These are phyloP conservation scores for Acanthamoeba castellanii DNA, from an alignment of 208 protist genomes.

Conservation along the genomic window DNA sequence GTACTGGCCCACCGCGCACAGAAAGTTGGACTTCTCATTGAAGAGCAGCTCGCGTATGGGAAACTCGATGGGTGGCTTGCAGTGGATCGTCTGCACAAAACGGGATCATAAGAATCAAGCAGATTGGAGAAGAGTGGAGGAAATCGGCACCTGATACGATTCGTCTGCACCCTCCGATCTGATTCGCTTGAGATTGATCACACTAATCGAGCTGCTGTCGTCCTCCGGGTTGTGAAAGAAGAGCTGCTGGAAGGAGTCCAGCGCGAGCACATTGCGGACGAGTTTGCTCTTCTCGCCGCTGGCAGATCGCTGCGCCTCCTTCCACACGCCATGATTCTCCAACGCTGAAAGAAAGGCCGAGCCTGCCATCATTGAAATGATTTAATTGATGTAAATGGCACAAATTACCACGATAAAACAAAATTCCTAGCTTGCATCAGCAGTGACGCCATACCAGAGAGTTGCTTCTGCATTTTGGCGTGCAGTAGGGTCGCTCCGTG, in stretches of 20 bases:
- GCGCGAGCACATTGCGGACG: background rate
- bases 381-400: background rate
- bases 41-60: constrained; percentile 10
- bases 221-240: background rate
- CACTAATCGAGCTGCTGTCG: background rate
- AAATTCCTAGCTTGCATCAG: background rate
- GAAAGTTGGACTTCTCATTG: constrained; percentile 41
- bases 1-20: constrained; percentile 46
- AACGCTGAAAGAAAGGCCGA: background rate
- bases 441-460: background rate
- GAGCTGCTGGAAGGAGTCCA: constrained; percentile 54
- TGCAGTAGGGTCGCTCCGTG: background rate
- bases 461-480: background rate
- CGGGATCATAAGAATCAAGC: background rate
- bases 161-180: background rate
- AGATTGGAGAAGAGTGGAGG: background rate
- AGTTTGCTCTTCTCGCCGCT: background rate
- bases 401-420: background rate
- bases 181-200: constrained; percentile 56
- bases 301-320: background rate
- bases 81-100: constrained; percentile 3
- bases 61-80: constrained; percentile 39
- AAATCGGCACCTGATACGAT: background rate
- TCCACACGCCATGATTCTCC: background rate
- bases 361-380: background rate